Evolutionary conservation across 306 rosid species (phyloP).

Genomic region (Oemleria cerasiformis): DNA sequence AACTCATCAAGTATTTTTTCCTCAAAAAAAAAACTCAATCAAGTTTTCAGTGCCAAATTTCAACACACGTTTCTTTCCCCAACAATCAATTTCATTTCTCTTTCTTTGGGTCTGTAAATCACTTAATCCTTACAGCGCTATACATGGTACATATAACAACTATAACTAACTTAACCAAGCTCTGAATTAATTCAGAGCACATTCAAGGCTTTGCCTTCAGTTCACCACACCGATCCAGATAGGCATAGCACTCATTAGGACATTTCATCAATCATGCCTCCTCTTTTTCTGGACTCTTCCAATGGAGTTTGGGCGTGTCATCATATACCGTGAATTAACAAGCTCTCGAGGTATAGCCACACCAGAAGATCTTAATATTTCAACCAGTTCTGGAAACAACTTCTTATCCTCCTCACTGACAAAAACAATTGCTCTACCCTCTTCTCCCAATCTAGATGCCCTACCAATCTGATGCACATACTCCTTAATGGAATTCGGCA

Average conservation of each 20-base stretch:
- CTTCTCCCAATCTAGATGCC: slow-evolving; percentile 87
- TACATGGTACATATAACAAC: background rate
- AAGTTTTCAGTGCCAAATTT: too few relatives aligned
- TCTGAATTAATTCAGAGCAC: background rate
- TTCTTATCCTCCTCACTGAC: slow-evolving; percentile 67
- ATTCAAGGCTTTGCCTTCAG: background rate
- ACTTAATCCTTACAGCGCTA: background rate
- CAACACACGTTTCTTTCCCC: background rate
- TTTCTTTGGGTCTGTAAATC: background rate
- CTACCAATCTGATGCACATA: slow-evolving; percentile 87
- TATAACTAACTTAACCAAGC: background rate
- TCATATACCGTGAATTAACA: slow-evolving; percentile 40
- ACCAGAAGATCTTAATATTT: slow-evolving; percentile 55
- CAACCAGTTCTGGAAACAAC: slow-evolving; percentile 54
- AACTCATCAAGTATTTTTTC: too few relatives aligned
- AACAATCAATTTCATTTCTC: background rate
- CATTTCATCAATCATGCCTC: slow-evolving; percentile 25
- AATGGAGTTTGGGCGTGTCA: slow-evolving; percentile 25
- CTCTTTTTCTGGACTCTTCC: slow-evolving; percentile 43
- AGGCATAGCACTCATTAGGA: background rate
- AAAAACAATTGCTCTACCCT: slow-evolving; percentile 69
- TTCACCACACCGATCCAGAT: background rate
- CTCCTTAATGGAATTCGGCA: slow-evolving; percentile 78
- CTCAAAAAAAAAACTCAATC: too few relatives aligned
- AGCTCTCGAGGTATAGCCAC: slow-evolving; percentile 76